These are phyloP conservation scores for Mytilinidion resinicola DNA, from an alignment of 495 filamentous ascomycete species.

Conservation along the genomic window DNA sequence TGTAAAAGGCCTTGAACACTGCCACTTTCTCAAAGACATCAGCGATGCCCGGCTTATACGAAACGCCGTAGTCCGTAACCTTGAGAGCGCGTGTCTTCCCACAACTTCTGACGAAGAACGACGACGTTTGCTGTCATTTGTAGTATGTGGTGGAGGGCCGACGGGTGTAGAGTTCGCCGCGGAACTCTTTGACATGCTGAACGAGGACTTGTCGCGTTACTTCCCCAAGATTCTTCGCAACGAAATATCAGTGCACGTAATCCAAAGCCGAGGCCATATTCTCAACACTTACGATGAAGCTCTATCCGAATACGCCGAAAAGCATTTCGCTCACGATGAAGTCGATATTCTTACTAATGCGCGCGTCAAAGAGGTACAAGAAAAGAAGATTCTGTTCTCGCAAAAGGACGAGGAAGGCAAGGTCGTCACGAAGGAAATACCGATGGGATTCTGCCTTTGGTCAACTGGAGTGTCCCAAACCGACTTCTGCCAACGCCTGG, in stretches of 20 bases:
- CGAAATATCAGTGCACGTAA: slow-evolving; percentile 94
- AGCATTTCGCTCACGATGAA: slow-evolving; percentile 81
- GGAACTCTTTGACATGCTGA: slow-evolving; percentile 90
- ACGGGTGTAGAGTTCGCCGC: slow-evolving; percentile 98
- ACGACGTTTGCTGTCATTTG: slow-evolving; percentile 82
- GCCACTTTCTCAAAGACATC: slow-evolving; percentile 90
- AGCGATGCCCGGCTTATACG: slow-evolving; percentile 84
- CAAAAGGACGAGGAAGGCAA: slow-evolving; percentile 70
- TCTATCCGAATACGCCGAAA: slow-evolving; percentile 85
- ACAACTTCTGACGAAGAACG: slow-evolving; percentile 88
- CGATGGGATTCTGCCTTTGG: slow-evolving; percentile 96
- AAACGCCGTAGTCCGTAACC: slow-evolving; percentile 82
- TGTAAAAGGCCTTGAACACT: slow-evolving; percentile 90
- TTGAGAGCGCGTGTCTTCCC: slow-evolving; percentile 88
- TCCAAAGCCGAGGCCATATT: slow-evolving; percentile 89
- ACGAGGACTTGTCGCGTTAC: slow-evolving; percentile 78
- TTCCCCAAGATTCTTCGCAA: slow-evolving; percentile 90
- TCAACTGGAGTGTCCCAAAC: slow-evolving; percentile 91
- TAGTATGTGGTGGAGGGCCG: slow-evolving; percentile 88
- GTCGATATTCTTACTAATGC: slow-evolving; percentile 88
- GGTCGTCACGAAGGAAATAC: slow-evolving; percentile 79
- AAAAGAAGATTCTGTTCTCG: slow-evolving; percentile 79
- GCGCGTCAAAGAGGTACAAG: slow-evolving; percentile 78
- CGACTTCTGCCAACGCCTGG: slow-evolving; percentile 66
- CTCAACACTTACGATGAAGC: slow-evolving; percentile 98